These are phyloP conservation scores for Mucor plumbeus DNA, from an alignment of 371 early-diverging fungal genomes.

Conservation along the genomic window DNA sequence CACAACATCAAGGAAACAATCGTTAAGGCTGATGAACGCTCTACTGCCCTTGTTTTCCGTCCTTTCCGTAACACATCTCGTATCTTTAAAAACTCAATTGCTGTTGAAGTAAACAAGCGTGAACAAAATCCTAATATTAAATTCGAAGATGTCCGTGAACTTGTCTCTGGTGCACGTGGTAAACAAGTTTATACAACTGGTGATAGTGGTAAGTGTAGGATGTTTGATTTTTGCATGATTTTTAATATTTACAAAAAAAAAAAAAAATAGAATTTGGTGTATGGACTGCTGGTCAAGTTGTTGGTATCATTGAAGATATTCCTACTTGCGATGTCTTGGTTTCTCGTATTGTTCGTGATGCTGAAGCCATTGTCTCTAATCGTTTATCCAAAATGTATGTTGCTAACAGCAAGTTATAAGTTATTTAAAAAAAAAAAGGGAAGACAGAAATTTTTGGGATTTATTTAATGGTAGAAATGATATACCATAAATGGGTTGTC, in stretches of 20 bases:
- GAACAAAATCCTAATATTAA: conserved; percentile 64
- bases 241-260: neutral
- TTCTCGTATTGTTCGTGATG: conserved; percentile 61
- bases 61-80: conserved; percentile 82
- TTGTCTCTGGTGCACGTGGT: conserved; percentile 76
- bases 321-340: conserved; percentile 74
- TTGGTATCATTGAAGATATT: conserved; percentile 77
- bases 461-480: neutral
- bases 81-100: conserved; percentile 77
- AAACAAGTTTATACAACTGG: conserved; percentile 73
- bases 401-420: conserved; percentile 29
- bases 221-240: neutral
- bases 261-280: conserved; percentile 62
- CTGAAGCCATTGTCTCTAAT: conserved; percentile 52
- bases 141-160: conserved; percentile 70
- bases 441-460: neutral
- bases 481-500: neutral
- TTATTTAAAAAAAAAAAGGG: neutral
- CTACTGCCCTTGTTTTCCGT: conserved; percentile 73
- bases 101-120: conserved; percentile 69
- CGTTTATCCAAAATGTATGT: conserved; percentile 24
- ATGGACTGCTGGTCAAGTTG: conserved; percentile 80
- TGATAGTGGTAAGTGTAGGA: conserved; percentile 35
- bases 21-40: conserved; percentile 71
- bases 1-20: conserved; percentile 77